Evolutionary conservation across 2,329 filamentous ascomycete genomes (phyloP), one percentile per base, ranked within the genome.

Genomic region (Ophiostoma himal-ulmi): DNA sequence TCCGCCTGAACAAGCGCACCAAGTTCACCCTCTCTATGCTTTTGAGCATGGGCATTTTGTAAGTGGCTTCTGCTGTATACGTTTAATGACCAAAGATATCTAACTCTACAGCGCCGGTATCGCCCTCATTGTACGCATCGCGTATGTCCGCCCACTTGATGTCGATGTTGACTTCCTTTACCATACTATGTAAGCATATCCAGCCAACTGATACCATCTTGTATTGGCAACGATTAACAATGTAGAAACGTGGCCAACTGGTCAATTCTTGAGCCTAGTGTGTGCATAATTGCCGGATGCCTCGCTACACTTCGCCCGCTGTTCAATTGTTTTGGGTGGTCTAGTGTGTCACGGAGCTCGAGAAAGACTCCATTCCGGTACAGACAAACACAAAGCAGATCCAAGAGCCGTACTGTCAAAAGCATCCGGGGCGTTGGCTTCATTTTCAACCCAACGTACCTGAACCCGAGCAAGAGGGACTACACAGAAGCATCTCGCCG

Each of bases 11-110:
- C 60, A 76, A 75, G 54, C 78, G 79, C 52, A 83, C 81, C 3
- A 86, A 85, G 73, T 69, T 81, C 6, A 77, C 81, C 20, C 78
- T 86, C 37, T 81, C 80, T 5, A 73, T 81, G 2, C 80, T 87
- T 67, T 75, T 87, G 2, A 79, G 82, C 57, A 81, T 86, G 77
- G 84, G 81, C 14, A 80, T 84, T 71, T 75, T 86, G 83, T 85
- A 77, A 76, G 79, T 75, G 1, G 3, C 22, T 44, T 26, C 7
- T 5, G 6, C 6, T 11, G 34, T 1, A 17, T n/a, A 0, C 3
- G 8, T 26, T 10, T 5, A 13, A 14, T 3, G 62, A 67, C 11
- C 54, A 26, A 10, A 66, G 30, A 8, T 2, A 2, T 1, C 37
- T 57, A n/a, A 81, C 34, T 34, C 6, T 1, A 6, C 60, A 81